These are phyloP conservation scores for Chrysosporium queenslandicum DNA, from an alignment of 2,329 filamentous ascomycete genomes.

Conservation along the genomic window DNA sequence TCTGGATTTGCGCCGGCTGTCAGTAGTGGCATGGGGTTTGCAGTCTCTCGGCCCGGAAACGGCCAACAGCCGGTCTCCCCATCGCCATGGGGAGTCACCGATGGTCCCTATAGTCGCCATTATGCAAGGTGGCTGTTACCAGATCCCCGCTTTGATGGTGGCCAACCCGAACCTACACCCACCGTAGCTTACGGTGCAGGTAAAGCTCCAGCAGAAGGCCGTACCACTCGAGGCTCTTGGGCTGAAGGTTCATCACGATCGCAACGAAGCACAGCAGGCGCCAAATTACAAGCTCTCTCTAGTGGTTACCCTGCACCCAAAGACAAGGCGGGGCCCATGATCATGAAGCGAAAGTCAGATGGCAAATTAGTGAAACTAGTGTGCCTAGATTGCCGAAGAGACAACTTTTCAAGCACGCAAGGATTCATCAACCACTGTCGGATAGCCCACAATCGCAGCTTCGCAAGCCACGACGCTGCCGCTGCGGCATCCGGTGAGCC, in stretches of 20 bases:
- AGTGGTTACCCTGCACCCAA: conserved; percentile 63
- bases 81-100: conserved; percentile 78
- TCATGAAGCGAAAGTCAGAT: conserved; percentile 73
- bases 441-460: conserved; percentile 85
- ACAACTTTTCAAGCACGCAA: conserved; percentile 91
- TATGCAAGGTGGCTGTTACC: conserved; percentile 93
- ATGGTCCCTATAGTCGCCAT: conserved; percentile 88
- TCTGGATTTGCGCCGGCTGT: conserved; percentile 53
- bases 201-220: conserved; percentile 53
- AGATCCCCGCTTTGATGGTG: conserved; percentile 74
- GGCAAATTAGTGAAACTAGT: conserved; percentile 80
- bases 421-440: conserved; percentile 99
- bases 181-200: conserved; percentile 19
- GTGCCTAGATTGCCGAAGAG: conserved; percentile 76
- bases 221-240: conserved; percentile 68
- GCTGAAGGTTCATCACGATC: conserved; percentile 50
- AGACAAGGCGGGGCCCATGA: conserved; percentile 70
- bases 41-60: conserved; percentile 52
- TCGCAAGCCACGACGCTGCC: conserved; percentile 91
- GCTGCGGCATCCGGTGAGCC: conserved; percentile 77
- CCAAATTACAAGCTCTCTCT: conserved; percentile 59
- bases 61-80: conserved; percentile 64
- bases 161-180: conserved; percentile 27
- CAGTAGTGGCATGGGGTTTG: conserved; percentile 62
- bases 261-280: conserved; percentile 49